Percentiles rank a stretch among this genome's conserved stretches.
Conservation (phyloP, 2,329 filamentous ascomycete species). For the Colletotrichum sp. region DNA sequence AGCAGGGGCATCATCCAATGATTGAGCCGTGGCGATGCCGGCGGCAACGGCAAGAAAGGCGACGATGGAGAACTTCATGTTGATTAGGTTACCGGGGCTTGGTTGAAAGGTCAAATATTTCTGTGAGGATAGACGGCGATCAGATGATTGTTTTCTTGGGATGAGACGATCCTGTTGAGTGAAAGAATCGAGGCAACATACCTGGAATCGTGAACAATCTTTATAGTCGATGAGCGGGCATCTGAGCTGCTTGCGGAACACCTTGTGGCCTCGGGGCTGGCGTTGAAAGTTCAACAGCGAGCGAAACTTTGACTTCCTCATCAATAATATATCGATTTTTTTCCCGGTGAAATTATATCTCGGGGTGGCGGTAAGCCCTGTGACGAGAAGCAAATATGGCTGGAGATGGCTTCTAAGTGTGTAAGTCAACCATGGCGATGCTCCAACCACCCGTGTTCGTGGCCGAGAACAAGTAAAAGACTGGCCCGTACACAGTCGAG, state of each 20-base stretch:
- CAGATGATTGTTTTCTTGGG: not conserved
- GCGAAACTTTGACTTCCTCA: not conserved
- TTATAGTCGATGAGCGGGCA: not conserved
- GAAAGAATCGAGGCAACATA: not conserved
- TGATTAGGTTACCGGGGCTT: not conserved
- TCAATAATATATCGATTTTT: not conserved
- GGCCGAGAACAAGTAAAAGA: not conserved
- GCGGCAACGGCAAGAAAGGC: not conserved
- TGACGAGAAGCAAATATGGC: not conserved
- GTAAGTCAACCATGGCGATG: not conserved
- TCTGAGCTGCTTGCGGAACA: not conserved
- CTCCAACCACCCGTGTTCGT: not conserved
- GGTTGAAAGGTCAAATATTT: not conserved
- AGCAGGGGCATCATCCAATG: not conserved
- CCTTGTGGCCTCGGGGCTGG: not conserved
- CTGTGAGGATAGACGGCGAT: not conserved
- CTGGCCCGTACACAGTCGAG: not conserved
- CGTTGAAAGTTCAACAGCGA: not conserved
- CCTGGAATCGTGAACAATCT: not conserved
- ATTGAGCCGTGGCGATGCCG: not conserved
- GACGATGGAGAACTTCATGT: constrained; percentile 3
- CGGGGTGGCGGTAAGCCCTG: not conserved
- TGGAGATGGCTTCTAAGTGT: not conserved
- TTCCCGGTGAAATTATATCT: not conserved
- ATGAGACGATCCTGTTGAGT: not conserved